phyloP scores from a whole-genome alignment of 495 filamentous ascomycete genomes.

The Terfezia boudieri region DNA sequence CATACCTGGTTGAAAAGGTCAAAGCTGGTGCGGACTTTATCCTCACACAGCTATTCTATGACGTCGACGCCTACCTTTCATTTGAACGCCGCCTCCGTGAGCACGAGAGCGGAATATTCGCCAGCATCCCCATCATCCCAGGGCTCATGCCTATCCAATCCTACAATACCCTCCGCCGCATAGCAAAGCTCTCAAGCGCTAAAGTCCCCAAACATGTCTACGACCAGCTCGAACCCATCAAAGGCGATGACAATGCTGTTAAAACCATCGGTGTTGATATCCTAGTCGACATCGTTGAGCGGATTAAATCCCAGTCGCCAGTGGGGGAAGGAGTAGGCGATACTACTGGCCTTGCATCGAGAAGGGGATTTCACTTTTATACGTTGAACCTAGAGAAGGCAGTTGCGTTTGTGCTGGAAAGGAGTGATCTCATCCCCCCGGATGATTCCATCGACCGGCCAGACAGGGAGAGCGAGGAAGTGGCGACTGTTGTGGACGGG shows the following conservation, averaged over 20 bases:
- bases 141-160: conserved; percentile 95
- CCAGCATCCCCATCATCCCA: conserved; percentile 73
- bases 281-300: conserved; percentile 43
- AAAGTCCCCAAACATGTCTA: conserved; percentile 49
- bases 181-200: conserved; percentile 87
- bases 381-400: conserved; percentile 93
- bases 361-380: conserved; percentile 86
- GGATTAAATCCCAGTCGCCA: conserved; percentile 34
- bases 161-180: conserved; percentile 83
- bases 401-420: conserved; percentile 76
- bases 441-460: conserved; percentile 6
- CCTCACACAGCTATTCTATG: conserved; percentile 98
- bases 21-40: conserved; percentile 89
- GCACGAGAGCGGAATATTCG: conserved; percentile 70
- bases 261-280: conserved; percentile 54
- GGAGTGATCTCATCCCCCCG: conserved; percentile 56
- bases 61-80: conserved; percentile 51
- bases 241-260: conserved; percentile 76
- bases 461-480: not conserved
- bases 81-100: conserved; percentile 61
- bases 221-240: conserved; percentile 51
- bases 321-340: not conserved
- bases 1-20: conserved; percentile 78
- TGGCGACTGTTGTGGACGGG: not conserved
- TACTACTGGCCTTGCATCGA: conserved; percentile 28